Conservation (phyloP, 495 filamentous ascomycete genomes). For the Thozetella sp. region DNA sequence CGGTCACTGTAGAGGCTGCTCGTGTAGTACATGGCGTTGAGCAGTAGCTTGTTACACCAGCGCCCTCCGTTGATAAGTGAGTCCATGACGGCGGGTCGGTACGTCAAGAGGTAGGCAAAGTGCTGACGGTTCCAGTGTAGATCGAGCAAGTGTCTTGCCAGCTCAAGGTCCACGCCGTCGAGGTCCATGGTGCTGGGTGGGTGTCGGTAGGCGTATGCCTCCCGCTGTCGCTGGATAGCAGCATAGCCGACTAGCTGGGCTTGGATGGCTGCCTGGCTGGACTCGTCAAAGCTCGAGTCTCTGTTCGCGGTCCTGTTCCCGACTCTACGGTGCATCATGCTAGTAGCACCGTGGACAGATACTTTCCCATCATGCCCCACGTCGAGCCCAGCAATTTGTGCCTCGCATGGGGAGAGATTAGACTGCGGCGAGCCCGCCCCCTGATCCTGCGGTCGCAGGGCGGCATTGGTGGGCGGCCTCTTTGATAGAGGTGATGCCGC, state of each 20-base stretch:
- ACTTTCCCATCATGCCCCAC: background rate
- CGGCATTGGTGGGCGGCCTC: background rate
- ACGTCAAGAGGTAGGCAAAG: conserved; percentile 1
- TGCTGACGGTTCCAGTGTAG: conserved; percentile 1
- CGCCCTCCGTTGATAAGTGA: background rate
- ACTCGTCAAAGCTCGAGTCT: background rate
- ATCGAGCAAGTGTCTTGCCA: background rate
- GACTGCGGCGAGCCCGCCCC: background rate
- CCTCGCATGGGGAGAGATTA: background rate
- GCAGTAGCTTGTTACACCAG: background rate
- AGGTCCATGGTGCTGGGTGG: background rate
- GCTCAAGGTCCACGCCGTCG: background rate
- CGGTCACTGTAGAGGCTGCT: conserved; percentile 1
- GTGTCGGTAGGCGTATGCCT: background rate
- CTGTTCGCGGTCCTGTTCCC: background rate
- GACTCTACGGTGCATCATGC: background rate
- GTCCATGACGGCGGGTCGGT: background rate
- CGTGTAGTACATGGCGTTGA: conserved; percentile 2
- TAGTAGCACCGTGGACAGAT: background rate
- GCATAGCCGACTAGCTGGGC: background rate
- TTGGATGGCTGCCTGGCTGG: background rate
- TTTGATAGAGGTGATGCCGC: background rate
- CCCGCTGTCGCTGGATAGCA: background rate
- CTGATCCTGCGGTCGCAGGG: background rate
- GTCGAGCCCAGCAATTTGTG: background rate